These are phyloP conservation scores for Leishmania arabica DNA, from an alignment of 208 protist species.

Conservation along the genomic window DNA sequence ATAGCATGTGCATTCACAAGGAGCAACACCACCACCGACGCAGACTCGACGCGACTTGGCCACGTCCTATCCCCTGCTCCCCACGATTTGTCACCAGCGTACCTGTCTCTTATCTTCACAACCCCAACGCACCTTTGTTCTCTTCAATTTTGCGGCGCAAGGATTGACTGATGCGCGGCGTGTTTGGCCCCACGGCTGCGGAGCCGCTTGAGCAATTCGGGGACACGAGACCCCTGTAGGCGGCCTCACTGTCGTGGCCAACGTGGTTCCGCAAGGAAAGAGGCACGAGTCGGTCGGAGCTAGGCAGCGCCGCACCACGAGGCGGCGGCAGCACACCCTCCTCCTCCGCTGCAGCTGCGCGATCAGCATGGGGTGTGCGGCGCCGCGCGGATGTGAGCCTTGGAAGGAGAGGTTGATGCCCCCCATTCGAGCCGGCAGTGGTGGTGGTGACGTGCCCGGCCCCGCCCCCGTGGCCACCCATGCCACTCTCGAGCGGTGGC, in stretches of 20 bases:
- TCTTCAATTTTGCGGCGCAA: slow-evolving; percentile 43
- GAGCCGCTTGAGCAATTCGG: background rate
- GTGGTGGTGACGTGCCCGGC: background rate
- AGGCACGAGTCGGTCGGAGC: slow-evolving; percentile 23
- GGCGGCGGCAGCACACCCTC: slow-evolving; percentile 6
- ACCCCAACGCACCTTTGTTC: slow-evolving; percentile 14
- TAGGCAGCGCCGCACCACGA: background rate
- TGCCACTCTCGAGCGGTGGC: background rate
- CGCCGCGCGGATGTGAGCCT: background rate
- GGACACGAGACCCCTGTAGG: background rate
- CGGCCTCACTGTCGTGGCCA: background rate
- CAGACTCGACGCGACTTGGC: background rate
- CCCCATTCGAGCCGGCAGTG: background rate
- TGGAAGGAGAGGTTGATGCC: background rate
- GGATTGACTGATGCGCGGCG: slow-evolving; percentile 29
- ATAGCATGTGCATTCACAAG: background rate
- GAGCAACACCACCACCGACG: background rate
- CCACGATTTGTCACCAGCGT: background rate
- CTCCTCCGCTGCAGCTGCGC: background rate
- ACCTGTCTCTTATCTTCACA: background rate
- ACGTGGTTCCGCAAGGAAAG: slow-evolving; percentile 19
- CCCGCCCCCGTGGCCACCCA: background rate
- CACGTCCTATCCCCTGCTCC: background rate
- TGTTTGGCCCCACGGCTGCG: background rate
- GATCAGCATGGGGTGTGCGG: background rate